Conservation (phyloP, 352 stramenopile species). For the Blastocystis sp. region DNA sequence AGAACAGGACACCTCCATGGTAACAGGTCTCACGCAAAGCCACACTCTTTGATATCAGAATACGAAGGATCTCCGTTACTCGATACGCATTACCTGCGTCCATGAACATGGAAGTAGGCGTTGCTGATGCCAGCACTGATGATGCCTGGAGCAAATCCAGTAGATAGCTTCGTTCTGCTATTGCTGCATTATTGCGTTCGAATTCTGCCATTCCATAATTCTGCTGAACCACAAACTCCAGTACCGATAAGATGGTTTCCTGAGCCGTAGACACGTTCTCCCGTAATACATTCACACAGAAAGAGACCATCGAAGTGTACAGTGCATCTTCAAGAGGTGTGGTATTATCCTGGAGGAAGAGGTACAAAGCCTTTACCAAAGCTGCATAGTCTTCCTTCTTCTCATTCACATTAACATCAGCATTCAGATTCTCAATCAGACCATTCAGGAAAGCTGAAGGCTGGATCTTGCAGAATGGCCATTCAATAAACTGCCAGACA, state of each 20-base stretch:
- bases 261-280: not conserved
- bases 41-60: not conserved
- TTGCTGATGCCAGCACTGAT: not conserved
- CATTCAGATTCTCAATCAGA: not conserved
- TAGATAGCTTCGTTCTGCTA: not conserved
- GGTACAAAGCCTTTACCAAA: not conserved
- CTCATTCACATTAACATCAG: not conserved
- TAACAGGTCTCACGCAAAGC: constrained; percentile 15
- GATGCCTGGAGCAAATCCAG: not conserved
- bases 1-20: not conserved
- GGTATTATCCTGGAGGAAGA: not conserved
- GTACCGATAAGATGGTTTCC: not conserved
- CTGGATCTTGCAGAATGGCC: constrained; percentile 22
- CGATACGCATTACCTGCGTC: not conserved
- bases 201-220: not conserved
- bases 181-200: not conserved
- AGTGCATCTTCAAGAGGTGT: not conserved
- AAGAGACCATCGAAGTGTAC: not conserved
- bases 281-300: not conserved
- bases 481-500: not conserved
- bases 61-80: not conserved
- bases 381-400: constrained; percentile 1
- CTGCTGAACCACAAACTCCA: not conserved
- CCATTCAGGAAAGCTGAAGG: not conserved
- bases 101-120: not conserved